Evolutionary conservation across 345 rosid species (phyloP), one percentile per base, ranked within the genome.

Genomic region (Noccaea caerulescens): DNA sequence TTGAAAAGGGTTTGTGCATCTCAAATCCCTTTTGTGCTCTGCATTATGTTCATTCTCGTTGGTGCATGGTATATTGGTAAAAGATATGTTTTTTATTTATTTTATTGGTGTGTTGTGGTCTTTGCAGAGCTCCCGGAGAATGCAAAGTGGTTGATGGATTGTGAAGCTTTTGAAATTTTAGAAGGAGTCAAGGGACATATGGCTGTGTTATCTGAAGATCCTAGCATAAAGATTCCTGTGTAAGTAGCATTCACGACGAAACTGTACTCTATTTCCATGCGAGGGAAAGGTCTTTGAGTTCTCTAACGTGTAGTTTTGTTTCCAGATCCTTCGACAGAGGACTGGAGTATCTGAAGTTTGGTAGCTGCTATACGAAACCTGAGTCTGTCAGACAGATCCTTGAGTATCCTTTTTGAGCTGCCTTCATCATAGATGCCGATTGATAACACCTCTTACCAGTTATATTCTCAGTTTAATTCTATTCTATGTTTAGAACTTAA

Each of bases 171-270:
- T 63, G 62, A 75, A 63, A 72, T 86, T 63, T 82, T 94, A 46
- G 80, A 84, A 75, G 90, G 85, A 46, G 80, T 91, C 76, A 95
- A 91, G 82, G 97, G 82, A 47, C 93, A 88, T 71, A 83, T 94
- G 83, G 85, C 77, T 79, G 70, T 76, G 50, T 69, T 94, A 47
- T 94, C 96, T 32, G 84, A 66, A 74, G 99, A 94, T 76, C 84
- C 99, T 36, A 76, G 83, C 8, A 79, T 93, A 39, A 93, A 87
- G 71, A 84, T 91, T 69, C 94, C 97, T 5, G 78, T 69, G 98
- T 91, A 63, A 82, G 95, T 82, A 25, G 63, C 72, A 46, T 10
- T 37, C 25, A 14, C 47, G 7, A 4, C 46, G 18, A 16, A 16
- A 55, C 39, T 55, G 30, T 58, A 14, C 58, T 27, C 11, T 32